Base-by-base conservation (phyloP, 371 early-diverging fungal genomes). In the Catenaria anguillulae region DNA sequence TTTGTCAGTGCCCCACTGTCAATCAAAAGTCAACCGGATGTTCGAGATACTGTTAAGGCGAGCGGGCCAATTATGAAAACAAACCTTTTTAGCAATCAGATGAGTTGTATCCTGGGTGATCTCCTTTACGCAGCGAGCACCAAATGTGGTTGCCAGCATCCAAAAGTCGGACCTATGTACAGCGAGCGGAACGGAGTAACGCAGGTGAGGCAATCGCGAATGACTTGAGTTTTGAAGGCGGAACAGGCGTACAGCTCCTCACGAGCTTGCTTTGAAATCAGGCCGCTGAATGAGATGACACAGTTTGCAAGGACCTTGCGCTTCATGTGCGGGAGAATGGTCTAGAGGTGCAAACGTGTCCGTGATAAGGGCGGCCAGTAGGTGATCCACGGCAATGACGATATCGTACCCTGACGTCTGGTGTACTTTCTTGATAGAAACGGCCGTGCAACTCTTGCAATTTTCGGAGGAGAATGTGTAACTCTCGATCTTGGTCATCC, bases 281-380 rank as follows among this genome's bases (percentile, higher is more conserved):
- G 72, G 1, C 75, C 73, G 33, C 75, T 77, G 48, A 84, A 82
- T 13, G 77, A 76, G 23, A 83, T 60, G 0, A 63, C 65, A 2
- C 68, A 61, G 17, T 77, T 82, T 12, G 50, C 36, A 19, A 84
- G 80, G 23, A 73, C 79, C 26, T 50, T 58, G 26, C 48, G 62
- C 54, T 77, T 76, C 54, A 75, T 63, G 24, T 23, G n/a, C 5
- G 71, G 65, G 55, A 80, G 66, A 2, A 81, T 67, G 56, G 45
- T 37, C 36, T 33, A 50, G n/a, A n/a, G n/a, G n/a, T n/a, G n/a
- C n/a, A n/a, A n/a, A n/a, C n/a, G n/a, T n/a, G n/a, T n/a, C n/a
- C n/a, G n/a, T n/a, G n/a, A n/a, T n/a, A n/a, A n/a, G n/a, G n/a
- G n/a, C n/a, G n/a, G n/a, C n/a, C n/a, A n/a, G n/a, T n/a, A n/a